Conservation (phyloP, 352 stramenopile genomes). For the Phytophthora hibernalis region DNA sequence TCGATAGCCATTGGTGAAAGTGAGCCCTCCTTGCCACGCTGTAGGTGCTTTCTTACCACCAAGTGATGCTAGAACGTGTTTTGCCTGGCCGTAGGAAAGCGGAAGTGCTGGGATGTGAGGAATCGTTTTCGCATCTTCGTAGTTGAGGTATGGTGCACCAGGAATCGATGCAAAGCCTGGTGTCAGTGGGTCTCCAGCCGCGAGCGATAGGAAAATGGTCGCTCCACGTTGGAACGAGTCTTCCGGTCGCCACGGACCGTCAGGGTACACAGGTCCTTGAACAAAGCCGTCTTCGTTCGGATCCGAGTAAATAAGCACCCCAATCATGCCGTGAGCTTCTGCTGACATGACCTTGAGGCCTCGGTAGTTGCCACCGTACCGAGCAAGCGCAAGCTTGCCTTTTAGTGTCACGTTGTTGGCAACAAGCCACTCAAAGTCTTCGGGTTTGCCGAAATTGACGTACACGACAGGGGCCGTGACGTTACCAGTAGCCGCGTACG, state of each 20-base stretch:
- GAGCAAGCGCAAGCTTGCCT: constrained; percentile 67
- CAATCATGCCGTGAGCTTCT: constrained; percentile 60
- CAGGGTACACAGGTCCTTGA: constrained; percentile 59
- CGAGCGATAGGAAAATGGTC: constrained; percentile 65
- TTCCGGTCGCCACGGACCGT: constrained; percentile 64
- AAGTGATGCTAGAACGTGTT: constrained; percentile 66
- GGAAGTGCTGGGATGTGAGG: constrained; percentile 40
- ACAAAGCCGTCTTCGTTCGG: constrained; percentile 74
- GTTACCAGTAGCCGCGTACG: constrained; percentile 75
- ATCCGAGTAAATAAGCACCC: constrained; percentile 78
- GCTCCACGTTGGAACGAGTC: constrained; percentile 72
- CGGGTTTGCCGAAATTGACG: constrained; percentile 80
- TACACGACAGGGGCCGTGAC: constrained; percentile 77
- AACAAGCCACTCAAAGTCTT: constrained; percentile 74
- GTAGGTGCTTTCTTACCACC: constrained; percentile 53
- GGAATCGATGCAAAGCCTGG: constrained; percentile 45
- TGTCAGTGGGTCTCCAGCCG: constrained; percentile 64
- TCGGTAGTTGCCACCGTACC: constrained; percentile 67
- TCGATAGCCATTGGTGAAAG: constrained; percentile 60
- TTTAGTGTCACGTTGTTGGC: constrained; percentile 56
- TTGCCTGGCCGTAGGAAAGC: constrained; percentile 79
- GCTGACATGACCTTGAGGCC: constrained; percentile 73
- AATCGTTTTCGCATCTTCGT: constrained; percentile 55
- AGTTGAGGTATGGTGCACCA: constrained; percentile 43
- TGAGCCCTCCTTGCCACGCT: constrained; percentile 63